A percentile compares a stretch with the other conserved stretches of the same genome.
Evolutionary conservation across 371 early-diverging fungal species (phyloP).

Genomic region (Rhizopus sp.): DNA sequence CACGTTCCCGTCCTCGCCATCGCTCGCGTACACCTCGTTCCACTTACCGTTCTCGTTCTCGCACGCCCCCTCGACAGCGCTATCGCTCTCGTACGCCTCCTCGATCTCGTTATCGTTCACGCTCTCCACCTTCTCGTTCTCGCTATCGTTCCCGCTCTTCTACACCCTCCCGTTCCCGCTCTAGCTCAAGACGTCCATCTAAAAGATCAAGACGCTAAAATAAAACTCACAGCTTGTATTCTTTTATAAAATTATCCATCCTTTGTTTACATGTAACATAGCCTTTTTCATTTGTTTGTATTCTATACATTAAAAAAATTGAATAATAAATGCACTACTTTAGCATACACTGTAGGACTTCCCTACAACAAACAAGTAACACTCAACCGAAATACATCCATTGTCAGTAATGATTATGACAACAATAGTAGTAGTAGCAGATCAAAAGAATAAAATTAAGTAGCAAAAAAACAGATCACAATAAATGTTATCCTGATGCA

Average conservation of each 20-base stretch:
- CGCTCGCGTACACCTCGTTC: conserved; percentile 3
- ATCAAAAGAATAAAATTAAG: neutral
- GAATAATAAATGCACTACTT: too few species aligned
- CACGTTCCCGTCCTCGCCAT: neutral
- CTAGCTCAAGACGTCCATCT: too few species aligned
- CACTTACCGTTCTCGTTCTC: neutral
- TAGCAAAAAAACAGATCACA: neutral
- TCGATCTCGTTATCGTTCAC: too few species aligned
- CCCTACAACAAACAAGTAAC: too few species aligned
- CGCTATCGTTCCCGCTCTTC: neutral
- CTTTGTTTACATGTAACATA: too few species aligned
- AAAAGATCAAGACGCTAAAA: neutral
- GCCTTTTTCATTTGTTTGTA: too few species aligned
- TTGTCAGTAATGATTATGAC: neutral
- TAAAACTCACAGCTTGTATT: neutral
- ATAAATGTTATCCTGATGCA: neutral
- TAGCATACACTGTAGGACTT: too few species aligned
- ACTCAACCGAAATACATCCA: too few species aligned
- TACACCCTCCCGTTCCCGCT: neutral
- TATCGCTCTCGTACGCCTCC: neutral
- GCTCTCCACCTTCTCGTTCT: neutral
- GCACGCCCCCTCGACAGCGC: neutral
- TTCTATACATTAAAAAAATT: too few species aligned
- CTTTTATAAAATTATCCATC: too few species aligned
- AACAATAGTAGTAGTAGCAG: neutral